Base-by-base conservation (phyloP, 169 alveolate genomes). In the Cystoisospora suis region DNA sequence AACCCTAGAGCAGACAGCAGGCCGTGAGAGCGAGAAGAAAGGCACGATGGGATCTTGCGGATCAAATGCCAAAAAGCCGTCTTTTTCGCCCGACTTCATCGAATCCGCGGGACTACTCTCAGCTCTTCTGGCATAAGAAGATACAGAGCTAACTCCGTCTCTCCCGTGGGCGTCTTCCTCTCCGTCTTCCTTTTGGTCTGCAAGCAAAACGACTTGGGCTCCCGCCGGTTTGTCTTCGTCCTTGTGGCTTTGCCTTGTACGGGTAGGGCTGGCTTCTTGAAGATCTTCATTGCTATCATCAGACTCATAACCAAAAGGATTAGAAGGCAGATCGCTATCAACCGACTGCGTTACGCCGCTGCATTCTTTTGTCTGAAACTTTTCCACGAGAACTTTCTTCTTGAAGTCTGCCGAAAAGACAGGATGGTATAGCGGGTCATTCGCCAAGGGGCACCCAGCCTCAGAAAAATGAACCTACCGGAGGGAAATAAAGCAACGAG, bases 391-490 rank as follows among this genome's bases (percentile, higher is more conserved):
- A 20, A 65, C 42, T 29, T 65, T 65, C 38, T 44, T 40, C 42
- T 29, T 72, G 32, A 40, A 72, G 56, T 36, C 83, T 7, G 40
- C 23, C 58, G 58, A 72, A 56, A 72, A 72, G 20, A 56, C 6
- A 29, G 83, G 83, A 34, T 72, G 47, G 83, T 72, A 72, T 6
- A 72, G 56, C 58, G 56, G 36, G 56, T 72, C 83, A 56, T 72
- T 72, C 45, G 58, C 83, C 45, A 72, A 29, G 36, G 83, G 83
- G 12, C 58, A 36, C 59, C 83, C 83, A 47, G 83, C 83, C 15
- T 72, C 83, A 38, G 59, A 40, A 34, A 72, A 72, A 56, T 72
- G 83, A 38, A 72, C 83, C 83, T 72, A 38, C 34, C 7, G 75
- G 75, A 61, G 75, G 7, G 42, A 38, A 5, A 49, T 20, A 9